These are phyloP conservation scores for Chimonanthus salicifolius DNA, from an alignment of 164 flowering plant species.

Conservation along the genomic window DNA sequence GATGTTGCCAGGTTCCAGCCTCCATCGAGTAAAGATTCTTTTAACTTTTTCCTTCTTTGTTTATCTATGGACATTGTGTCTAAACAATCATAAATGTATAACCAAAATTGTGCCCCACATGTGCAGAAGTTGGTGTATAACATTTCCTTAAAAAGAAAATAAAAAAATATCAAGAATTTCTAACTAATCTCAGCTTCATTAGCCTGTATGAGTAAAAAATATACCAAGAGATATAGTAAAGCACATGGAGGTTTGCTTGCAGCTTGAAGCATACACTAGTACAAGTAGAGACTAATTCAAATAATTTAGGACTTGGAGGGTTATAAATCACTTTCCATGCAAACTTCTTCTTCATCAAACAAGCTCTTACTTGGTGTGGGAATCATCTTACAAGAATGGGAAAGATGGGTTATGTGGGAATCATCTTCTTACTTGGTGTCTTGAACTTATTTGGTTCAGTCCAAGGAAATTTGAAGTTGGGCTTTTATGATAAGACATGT, in stretches of 20 bases:
- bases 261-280: not conserved
- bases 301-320: not conserved
- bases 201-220: not conserved
- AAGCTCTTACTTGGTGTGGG: not conserved
- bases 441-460: conserved; percentile 24
- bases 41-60: too few relatives aligned
- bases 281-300: not conserved
- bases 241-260: conserved; percentile 5
- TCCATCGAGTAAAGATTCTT: too few relatives aligned
- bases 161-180: not conserved
- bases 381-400: not conserved
- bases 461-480: conserved; percentile 42
- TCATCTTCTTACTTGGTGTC: conserved; percentile 1
- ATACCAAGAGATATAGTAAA: not conserved
- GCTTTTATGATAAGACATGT: conserved; percentile 52
- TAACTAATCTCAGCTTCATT: conserved; percentile 6
- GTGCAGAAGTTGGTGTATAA: too few relatives aligned
- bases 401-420: not conserved
- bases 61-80: too few relatives aligned
- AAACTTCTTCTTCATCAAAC: not conserved
- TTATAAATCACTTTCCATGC: not conserved
- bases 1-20: too few relatives aligned
- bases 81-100: too few relatives aligned
- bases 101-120: too few relatives aligned
- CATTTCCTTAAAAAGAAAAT: too few relatives aligned